Conservation (phyloP, 73 alveolate species). For the Stentor roeselii region DNA sequence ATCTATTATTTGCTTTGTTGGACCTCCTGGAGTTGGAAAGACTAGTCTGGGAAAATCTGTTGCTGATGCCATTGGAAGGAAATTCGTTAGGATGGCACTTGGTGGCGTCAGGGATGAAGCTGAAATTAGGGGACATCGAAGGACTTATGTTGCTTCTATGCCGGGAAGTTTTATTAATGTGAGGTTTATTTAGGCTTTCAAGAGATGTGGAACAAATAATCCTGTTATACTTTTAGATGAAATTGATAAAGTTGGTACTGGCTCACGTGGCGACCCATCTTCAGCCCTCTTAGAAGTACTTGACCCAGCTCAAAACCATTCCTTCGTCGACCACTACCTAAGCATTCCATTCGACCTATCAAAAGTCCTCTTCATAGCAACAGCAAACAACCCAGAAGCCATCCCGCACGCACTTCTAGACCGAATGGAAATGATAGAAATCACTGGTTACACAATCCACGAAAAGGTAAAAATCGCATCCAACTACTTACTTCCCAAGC, state of each 20-base stretch:
- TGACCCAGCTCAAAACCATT: constrained; percentile 89
- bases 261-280: constrained; percentile 89
- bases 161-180: constrained; percentile 92
- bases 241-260: constrained; percentile 83
- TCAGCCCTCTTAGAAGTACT: constrained; percentile 91
- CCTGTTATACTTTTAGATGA: constrained; percentile 95
- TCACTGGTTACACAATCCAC: constrained; percentile 68
- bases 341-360: constrained; percentile 77
- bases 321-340: constrained; percentile 81
- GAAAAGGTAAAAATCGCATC: constrained; percentile 85
- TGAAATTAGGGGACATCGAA: constrained; percentile 92
- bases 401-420: constrained; percentile 78
- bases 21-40: constrained; percentile 97
- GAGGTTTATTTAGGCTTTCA: constrained; percentile 78
- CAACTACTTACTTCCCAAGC: constrained; percentile 65
- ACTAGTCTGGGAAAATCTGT: constrained; percentile 91
- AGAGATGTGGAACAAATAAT: constrained; percentile 50
- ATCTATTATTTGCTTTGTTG: constrained; percentile 78
- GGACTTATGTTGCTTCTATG: constrained; percentile 91
- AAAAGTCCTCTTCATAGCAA: constrained; percentile 70
- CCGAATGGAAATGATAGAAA: constrained; percentile 88
- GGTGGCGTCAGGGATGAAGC: constrained; percentile 96
- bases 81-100: constrained; percentile 86
- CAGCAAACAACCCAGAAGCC: constrained; percentile 79
- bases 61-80: constrained; percentile 86